Percentiles rank a stretch among this genome's conserved stretches.
These are phyloP conservation scores for Alternaria consortialis DNA, from an alignment of 2,329 filamentous ascomycete genomes.

Conservation along the genomic window DNA sequence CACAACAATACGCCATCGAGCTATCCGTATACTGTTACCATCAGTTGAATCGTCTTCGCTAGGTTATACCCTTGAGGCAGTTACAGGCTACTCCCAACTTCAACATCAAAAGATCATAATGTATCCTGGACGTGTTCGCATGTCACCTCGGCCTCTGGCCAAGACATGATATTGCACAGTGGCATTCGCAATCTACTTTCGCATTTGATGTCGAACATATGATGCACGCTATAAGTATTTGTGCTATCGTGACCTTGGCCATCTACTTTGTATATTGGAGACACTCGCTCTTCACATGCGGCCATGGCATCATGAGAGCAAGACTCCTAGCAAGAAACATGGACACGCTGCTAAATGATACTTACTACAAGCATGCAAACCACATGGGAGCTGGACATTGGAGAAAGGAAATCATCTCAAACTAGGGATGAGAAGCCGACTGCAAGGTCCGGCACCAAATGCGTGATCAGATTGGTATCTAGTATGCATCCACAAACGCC, in stretches of 20 bases:
- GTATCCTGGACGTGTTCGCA: too few relatives aligned
- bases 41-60: too few relatives aligned
- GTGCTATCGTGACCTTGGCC: neutral
- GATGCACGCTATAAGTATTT: neutral
- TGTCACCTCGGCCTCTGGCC: too few relatives aligned
- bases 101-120: too few relatives aligned
- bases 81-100: too few relatives aligned
- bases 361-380: neutral
- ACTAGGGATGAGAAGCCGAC: neutral
- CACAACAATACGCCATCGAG: too few relatives aligned
- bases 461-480: constrained; percentile 32
- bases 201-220: neutral
- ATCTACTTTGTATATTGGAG: too few relatives aligned
- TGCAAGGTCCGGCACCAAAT: neutral
- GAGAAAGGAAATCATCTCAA: neutral
- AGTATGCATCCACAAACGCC: constrained; percentile 17
- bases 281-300: too few relatives aligned
- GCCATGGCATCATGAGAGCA: neutral
- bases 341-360: neutral
- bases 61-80: too few relatives aligned
- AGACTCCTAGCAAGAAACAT: neutral
- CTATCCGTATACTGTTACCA: too few relatives aligned
- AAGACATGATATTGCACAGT: neutral
- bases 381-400: neutral
- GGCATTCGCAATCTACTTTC: neutral